Evolutionary conservation across 176 grass and related monocot species (phyloP), one percentile per base, ranked within the genome.

Genomic region (Metroxylon sagu): DNA sequence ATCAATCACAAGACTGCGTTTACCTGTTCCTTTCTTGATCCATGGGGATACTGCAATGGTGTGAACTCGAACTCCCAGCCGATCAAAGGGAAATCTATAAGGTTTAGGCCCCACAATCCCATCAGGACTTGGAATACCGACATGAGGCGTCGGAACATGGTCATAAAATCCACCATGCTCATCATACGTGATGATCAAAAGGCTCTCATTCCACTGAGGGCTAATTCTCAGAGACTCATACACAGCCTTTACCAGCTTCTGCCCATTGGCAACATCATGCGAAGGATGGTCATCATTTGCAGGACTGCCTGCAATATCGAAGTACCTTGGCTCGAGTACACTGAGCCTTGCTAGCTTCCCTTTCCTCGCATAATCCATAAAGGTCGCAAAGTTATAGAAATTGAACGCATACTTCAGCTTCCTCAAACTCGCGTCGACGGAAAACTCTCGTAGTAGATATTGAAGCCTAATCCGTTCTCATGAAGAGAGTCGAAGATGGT

Each of bases 151-250:
- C 14, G 91, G 48, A 35, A 95, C 90, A 56, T 95, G 90, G 63
- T 95, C 90, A 49, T 89, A 95, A 67, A 95, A 95, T 0, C 90
- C 85, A 12, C 90, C 90, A 65, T 95, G 90, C 89, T 95, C 89
- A 71, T 95, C 89, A 66, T 95, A 88, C 6, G 89, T 95, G 68
- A 95, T 57, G 48, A 95, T 52, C 58, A 96, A 52, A 64, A 96
- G 68, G 39, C 71, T 90, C 19, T 75, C 27, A 62, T 96, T 90
- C 91, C 91, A 96, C 80, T 87, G 91, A 35, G 86, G 91, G 17
- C 91, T 53, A 26, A 62, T 56, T 23, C 91, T 73, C 17, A 96
- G 74, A 39, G 91, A 57, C 56, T 95, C 86, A 57, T 96, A 96
- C 17, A 96, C 86, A 12, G 39, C 27, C 51, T 68, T 68, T 12